Conservation (phyloP, 1,284 basidiomycete species). For the Cryptococcus sp. region DNA sequence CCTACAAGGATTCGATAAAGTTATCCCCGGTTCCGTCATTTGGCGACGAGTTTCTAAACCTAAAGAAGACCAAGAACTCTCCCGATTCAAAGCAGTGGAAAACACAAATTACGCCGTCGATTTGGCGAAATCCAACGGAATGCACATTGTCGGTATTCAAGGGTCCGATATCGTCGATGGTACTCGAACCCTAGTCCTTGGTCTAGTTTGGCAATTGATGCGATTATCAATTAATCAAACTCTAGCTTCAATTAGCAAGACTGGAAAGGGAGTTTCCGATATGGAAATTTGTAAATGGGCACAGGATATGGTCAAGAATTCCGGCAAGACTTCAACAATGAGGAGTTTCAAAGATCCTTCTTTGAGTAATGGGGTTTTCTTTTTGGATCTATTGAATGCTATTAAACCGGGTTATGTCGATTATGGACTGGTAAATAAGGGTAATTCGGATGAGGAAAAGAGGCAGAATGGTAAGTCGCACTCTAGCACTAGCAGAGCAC, state of each 20-base stretch:
- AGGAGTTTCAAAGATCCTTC: slow-evolving; percentile 91
- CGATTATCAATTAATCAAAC: slow-evolving; percentile 88
- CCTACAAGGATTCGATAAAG: slow-evolving; percentile 94
- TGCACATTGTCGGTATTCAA: slow-evolving; percentile 97
- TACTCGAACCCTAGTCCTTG: slow-evolving; percentile 82
- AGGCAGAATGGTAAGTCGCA: slow-evolving; percentile 74
- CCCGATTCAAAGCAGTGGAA: slow-evolving; percentile 94
- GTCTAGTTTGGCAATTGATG: slow-evolving; percentile 98
- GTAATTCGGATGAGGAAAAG: slow-evolving; percentile 76
- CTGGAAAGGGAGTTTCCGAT: slow-evolving; percentile 76
- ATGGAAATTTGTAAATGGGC: slow-evolving; percentile 95
- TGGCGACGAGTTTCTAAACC: slow-evolving; percentile 95
- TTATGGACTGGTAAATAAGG: slow-evolving; percentile 70
- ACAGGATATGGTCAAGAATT: slow-evolving; percentile 78
- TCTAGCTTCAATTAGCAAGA: slow-evolving; percentile 69
- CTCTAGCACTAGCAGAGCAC: too few species aligned
- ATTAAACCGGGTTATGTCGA: slow-evolving; percentile 94
- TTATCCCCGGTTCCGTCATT: slow-evolving; percentile 82
- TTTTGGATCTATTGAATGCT: slow-evolving; percentile 87
- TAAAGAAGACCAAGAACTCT: slow-evolving; percentile 77
- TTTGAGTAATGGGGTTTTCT: slow-evolving; percentile 86
- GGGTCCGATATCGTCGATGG: slow-evolving; percentile 96
- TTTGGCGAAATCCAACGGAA: slow-evolving; percentile 82
- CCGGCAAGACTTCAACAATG: slow-evolving; percentile 63
- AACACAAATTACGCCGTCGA: slow-evolving; percentile 97